phyloP scores from a whole-genome alignment of 2,329 filamentous ascomycete species.

The Xylariaceae sp. region DNA sequence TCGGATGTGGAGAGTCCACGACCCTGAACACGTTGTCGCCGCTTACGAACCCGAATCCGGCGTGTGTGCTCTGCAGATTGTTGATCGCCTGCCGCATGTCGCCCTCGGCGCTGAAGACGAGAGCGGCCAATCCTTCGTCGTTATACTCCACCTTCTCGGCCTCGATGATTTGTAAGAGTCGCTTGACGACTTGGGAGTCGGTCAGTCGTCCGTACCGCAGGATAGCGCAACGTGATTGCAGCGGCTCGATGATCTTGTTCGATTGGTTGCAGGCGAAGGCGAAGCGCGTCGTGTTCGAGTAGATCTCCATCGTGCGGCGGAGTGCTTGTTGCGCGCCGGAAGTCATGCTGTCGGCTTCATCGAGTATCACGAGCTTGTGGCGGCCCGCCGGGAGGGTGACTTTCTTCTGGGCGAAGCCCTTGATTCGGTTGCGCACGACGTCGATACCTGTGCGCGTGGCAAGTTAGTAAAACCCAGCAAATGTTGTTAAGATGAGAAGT shows the following conservation, averaged over 20 bases:
- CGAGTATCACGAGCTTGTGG: slow-evolving; percentile 96
- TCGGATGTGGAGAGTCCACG: slow-evolving; percentile 94
- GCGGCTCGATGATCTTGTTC: slow-evolving; percentile 99
- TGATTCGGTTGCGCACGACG: slow-evolving; percentile 95
- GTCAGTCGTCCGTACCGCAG: slow-evolving; percentile 91
- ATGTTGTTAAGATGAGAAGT: not conserved
- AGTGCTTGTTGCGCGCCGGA: slow-evolving; percentile 94
- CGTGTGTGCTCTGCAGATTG: slow-evolving; percentile 90
- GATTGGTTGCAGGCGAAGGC: slow-evolving; percentile 98
- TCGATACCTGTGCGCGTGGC: slow-evolving; percentile 72
- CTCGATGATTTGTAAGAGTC: slow-evolving; percentile 89
- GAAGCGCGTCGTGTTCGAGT: slow-evolving; percentile 93
- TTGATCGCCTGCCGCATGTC: slow-evolving; percentile 99
- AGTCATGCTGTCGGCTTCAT: slow-evolving; percentile 99
- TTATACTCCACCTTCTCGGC: slow-evolving; percentile 89
- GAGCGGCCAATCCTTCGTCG: slow-evolving; percentile 92
- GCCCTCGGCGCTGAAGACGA: slow-evolving; percentile 96
- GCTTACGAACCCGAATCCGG: slow-evolving; percentile 95
- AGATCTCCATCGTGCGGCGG: slow-evolving; percentile 97
- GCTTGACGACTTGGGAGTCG: slow-evolving; percentile 89
- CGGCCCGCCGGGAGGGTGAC: slow-evolving; percentile 89
- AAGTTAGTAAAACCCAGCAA: not conserved
- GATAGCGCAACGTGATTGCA: slow-evolving; percentile 96
- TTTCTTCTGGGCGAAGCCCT: slow-evolving; percentile 98
- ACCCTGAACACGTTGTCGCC: slow-evolving; percentile 98